A percentile compares a stretch with the other conserved stretches of the same genome.
phyloP scores from a whole-genome alignment of 1,139 yeast species.

The Candida frijolesensis region DNA sequence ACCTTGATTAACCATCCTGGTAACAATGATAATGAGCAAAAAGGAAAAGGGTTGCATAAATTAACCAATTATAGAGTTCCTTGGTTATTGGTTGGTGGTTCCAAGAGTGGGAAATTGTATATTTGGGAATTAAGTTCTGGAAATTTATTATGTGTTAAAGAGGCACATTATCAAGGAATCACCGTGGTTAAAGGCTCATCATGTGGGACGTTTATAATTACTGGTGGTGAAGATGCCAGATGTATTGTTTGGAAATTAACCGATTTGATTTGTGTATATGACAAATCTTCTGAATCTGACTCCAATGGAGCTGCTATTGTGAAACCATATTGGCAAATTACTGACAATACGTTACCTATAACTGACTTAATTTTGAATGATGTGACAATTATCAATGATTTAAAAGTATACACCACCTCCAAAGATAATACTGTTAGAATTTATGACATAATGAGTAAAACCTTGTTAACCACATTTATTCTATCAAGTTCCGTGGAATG shows the following conservation, averaged over 20 bases:
- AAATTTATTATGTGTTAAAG: conserved; percentile 66
- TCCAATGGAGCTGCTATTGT: conserved; percentile 11
- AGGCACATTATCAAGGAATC: conserved; percentile 83
- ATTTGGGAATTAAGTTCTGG: conserved; percentile 91
- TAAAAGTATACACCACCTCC: conserved; percentile 72
- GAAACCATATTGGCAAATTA: conserved; percentile 54
- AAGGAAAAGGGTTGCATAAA: conserved; percentile 6
- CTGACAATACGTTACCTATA: conserved; percentile 78
- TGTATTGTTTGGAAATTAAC: conserved; percentile 71
- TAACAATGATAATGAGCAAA: conserved; percentile 8
- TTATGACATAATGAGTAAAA: conserved; percentile 50
- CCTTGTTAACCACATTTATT: conserved; percentile 70
- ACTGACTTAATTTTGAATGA: conserved; percentile 59
- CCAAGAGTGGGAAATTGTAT: conserved; percentile 71
- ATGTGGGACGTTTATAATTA: conserved; percentile 71
- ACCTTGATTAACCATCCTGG: conserved; percentile 25
- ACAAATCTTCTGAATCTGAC: conserved; percentile 17
- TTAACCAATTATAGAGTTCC: conserved; percentile 50
- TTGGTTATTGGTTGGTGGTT: conserved; percentile 75
- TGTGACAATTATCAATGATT: conserved; percentile 54
- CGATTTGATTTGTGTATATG: conserved; percentile 54
- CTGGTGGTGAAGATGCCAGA: conserved; percentile 84
- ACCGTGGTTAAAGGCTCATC: conserved; percentile 56
- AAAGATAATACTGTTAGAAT: conserved; percentile 75
- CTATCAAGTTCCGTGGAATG: conserved; percentile 59